Percentiles rank a stretch among this genome's conserved stretches.
Conservation (phyloP, 352 stramenopile genomes). For the Hyaloperonospora arabidopsidis region DNA sequence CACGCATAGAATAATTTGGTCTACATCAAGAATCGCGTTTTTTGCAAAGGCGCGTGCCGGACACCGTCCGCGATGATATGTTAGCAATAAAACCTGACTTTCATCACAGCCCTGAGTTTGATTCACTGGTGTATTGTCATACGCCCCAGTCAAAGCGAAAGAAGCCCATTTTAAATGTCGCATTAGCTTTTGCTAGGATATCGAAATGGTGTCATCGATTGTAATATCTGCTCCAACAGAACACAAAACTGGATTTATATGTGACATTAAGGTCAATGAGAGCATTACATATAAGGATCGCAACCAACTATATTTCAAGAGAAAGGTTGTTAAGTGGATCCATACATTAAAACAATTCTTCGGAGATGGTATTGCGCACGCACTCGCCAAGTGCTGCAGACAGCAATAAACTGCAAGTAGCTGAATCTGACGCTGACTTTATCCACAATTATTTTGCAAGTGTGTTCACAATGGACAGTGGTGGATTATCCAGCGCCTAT, state of each 20-base stretch:
- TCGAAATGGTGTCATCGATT: slow-evolving; percentile 20
- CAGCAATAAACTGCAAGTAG: no score
- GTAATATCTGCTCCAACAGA: slow-evolving; percentile 20
- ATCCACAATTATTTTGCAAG: no score
- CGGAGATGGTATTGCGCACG: no score
- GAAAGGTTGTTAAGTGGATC: no score
- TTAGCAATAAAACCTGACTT: not conserved
- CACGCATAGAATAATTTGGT: not conserved
- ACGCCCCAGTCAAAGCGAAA: not conserved
- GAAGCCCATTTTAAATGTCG: not conserved
- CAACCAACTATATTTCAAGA: no score
- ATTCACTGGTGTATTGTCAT: not conserved
- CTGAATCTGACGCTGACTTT: no score
- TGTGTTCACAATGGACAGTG: no score
- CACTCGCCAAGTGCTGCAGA: no score
- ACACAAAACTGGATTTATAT: not conserved
- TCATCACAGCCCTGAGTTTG: not conserved
- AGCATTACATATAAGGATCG: slow-evolving; percentile 3
- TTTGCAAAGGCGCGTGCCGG: not conserved
- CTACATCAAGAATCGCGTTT: slow-evolving; percentile 2
- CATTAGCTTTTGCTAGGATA: not conserved
- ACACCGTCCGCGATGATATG: not conserved
- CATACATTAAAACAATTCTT: no score
- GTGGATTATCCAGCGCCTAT: no score
- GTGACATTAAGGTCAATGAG: not conserved